Conservation (phyloP, 2,329 filamentous ascomycete genomes). For the Penicillium decumbens region DNA sequence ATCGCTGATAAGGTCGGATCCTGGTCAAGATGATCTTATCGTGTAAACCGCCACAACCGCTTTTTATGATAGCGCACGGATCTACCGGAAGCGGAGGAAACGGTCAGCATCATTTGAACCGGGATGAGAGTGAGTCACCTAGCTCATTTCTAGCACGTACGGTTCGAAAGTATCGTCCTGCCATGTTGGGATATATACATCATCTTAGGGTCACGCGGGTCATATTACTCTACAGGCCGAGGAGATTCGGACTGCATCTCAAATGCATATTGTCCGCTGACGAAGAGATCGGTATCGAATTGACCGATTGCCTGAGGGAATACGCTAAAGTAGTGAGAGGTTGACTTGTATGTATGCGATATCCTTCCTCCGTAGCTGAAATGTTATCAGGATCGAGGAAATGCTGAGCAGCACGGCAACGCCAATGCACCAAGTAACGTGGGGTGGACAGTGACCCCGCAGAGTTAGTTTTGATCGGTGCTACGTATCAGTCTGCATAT, state of each 20-base stretch:
- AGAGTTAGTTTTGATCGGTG: constrained; percentile 4
- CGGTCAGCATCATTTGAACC: background rate
- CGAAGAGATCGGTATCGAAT: background rate
- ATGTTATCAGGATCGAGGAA: constrained; percentile 11
- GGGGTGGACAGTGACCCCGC: constrained; percentile 18
- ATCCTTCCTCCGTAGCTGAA: background rate
- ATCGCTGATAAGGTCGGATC: constrained; percentile 17
- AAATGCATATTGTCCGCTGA: background rate
- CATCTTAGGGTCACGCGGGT: background rate
- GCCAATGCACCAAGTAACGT: constrained; percentile 22
- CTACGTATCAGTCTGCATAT: constrained; percentile 1
- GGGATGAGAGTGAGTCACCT: background rate
- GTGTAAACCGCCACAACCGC: constrained; percentile 22
- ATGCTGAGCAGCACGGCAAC: constrained; percentile 16
- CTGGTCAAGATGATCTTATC: constrained; percentile 8
- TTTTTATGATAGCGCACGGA: constrained; percentile 19
- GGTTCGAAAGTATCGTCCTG: background rate
- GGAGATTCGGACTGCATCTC: background rate
- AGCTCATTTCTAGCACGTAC: background rate
- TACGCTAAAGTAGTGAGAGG: constrained; percentile 2
- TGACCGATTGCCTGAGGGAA: background rate
- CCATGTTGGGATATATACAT: background rate
- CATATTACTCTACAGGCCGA: background rate
- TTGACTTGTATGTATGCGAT: background rate
- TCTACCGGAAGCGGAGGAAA: constrained; percentile 10